Evolutionary conservation across 768 basidiomycete genomes (phyloP), one percentile per base, ranked within the genome.

Genomic region (Kwoniella newhampshirensis): DNA sequence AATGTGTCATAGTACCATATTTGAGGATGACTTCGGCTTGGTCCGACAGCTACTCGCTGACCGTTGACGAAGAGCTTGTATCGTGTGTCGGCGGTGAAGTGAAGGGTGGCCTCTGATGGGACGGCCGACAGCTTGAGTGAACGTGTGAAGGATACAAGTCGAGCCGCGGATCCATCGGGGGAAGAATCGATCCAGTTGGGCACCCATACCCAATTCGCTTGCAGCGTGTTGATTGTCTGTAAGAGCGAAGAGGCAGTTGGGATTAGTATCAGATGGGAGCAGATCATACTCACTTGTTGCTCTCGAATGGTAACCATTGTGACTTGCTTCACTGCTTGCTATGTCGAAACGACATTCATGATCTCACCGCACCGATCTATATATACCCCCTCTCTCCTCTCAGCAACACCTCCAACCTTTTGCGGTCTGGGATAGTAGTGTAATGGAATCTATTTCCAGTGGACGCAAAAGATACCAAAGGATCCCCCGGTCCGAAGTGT

Each of bases 1-100:
- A 62, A 36, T 1, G 57, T 57, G 36, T 66, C 64, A 23, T 66
- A 66, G 18, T 58, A 59, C 64, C 64, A 66, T 49, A 54, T 50
- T 32, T 46, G 32, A 0, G 60, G 44, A 32, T 54, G 55, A 21
- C 53, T 48, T 37, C 58, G 39, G 3, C 57, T 43, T 18, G 64
- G 64, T 5, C 64, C 64, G 17, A 66, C 57, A 15, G 42, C 30
- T 7, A 66, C 60, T 40, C 64, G 48, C 1, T 27, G 20, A 17
- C 64, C 60, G 40, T 66, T 66, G 26, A 66, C 51, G 30, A 56
- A 41, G 26, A 66, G 60, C 51, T 66, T 66, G 54, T 66, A 66
- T 21, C 64, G 52, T 20, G 64, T 66, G 37, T 66, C 64, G 11
- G 64, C 64, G 1, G 57, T 51, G 30, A 51, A 58, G 36, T 58